Conservation (phyloP, 768 basidiomycete species). For the Pleurotus djamor region DNA sequence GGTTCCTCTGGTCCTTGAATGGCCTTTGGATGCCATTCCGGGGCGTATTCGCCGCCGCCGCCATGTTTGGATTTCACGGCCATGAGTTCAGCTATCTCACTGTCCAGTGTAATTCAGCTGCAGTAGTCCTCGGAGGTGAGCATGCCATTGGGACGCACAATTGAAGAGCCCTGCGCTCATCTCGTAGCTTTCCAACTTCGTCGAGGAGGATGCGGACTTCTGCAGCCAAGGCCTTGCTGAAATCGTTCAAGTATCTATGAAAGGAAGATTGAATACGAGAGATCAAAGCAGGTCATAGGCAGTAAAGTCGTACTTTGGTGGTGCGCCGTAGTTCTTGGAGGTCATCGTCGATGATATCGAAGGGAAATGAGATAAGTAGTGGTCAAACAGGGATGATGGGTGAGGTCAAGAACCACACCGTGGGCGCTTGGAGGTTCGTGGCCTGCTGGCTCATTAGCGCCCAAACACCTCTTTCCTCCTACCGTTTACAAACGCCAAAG, state of each 20-base stretch:
- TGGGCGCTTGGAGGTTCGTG: too few relatives aligned
- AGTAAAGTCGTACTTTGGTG: background rate
- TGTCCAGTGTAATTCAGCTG: background rate
- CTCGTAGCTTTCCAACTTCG: constrained; percentile 74
- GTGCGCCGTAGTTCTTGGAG: background rate
- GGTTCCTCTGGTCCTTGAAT: constrained; percentile 17
- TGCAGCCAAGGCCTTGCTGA: constrained; percentile 76
- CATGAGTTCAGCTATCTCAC: constrained; percentile 67
- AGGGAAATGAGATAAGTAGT: background rate
- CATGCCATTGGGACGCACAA: constrained; percentile 46
- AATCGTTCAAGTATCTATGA: constrained; percentile 70
- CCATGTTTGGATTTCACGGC: constrained; percentile 81
- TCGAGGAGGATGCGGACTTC: constrained; percentile 82
- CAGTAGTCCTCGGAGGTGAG: background rate
- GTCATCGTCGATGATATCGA: background rate
- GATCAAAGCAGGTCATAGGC: background rate
- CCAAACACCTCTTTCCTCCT: too few relatives aligned
- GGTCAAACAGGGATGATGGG: background rate
- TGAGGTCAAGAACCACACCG: too few relatives aligned
- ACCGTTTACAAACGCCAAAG: too few relatives aligned
- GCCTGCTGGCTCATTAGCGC: too few relatives aligned
- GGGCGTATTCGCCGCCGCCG: constrained; percentile 73
- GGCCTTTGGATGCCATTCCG: constrained; percentile 66
- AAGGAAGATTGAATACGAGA: background rate
- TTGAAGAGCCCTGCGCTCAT: constrained; percentile 73